Evolutionary conservation across 2,329 filamentous ascomycete species (phyloP).

Genomic region (Aspergillus tanneri): DNA sequence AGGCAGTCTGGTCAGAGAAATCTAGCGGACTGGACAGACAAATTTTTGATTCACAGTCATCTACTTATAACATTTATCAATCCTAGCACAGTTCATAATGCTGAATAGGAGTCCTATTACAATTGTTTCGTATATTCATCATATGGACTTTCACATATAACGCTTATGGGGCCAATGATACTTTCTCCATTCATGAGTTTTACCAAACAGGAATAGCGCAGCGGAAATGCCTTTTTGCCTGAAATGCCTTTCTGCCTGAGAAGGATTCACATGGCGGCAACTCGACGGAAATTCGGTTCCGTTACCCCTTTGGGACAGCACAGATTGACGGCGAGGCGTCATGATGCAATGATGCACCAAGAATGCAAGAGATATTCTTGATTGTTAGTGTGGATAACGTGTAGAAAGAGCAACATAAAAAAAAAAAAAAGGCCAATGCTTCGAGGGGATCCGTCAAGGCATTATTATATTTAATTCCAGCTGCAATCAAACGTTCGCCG

Average conservation of each 20-base stretch:
- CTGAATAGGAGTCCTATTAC: too few relatives aligned
- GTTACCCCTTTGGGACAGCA: slow-evolving; percentile 15
- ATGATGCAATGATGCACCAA: slow-evolving; percentile 4
- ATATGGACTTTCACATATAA: too few relatives aligned
- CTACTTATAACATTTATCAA: too few relatives aligned
- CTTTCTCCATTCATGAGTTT: too few relatives aligned
- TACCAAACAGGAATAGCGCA: background rate
- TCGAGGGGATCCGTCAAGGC: background rate
- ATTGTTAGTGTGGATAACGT: too few relatives aligned
- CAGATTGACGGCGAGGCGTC: background rate
- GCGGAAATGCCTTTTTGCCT: background rate
- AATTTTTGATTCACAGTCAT: too few relatives aligned
- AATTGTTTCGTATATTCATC: too few relatives aligned
- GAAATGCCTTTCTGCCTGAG: slow-evolving; percentile 5
- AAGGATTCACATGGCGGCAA: slow-evolving; percentile 7
- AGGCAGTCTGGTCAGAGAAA: too few relatives aligned
- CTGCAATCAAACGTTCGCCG: slow-evolving; percentile 22
- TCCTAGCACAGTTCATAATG: too few relatives aligned
- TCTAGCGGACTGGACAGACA: too few relatives aligned
- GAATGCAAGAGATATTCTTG: background rate
- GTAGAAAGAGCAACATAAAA: background rate
- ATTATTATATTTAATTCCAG: slow-evolving; percentile 13
- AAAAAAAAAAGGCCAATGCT: too few relatives aligned
- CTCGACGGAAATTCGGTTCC: slow-evolving; percentile 15
- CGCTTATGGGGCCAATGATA: too few relatives aligned